These are phyloP conservation scores for Chaetoscypha palmicola DNA, from an alignment of 2,329 filamentous ascomycete genomes.

Conservation along the genomic window DNA sequence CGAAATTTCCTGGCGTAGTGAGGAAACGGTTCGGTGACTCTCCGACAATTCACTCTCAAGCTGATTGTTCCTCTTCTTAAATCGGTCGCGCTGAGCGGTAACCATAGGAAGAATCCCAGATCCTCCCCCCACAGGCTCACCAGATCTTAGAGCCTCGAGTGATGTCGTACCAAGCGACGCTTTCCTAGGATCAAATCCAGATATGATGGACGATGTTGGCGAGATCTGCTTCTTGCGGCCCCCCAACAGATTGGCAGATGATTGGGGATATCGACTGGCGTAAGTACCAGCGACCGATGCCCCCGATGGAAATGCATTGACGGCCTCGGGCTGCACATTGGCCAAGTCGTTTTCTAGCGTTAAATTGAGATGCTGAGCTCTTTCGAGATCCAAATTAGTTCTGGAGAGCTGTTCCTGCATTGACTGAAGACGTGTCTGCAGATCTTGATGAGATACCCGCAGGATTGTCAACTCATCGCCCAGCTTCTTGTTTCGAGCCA, in stretches of 20 bases:
- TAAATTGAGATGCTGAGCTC: slow-evolving; percentile 73
- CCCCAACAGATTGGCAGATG: slow-evolving; percentile 46
- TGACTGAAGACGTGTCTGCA: slow-evolving; percentile 71
- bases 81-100: slow-evolving; percentile 92
- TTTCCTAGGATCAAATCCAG: slow-evolving; percentile 74
- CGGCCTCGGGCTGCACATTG: slow-evolving; percentile 75
- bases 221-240: slow-evolving; percentile 64
- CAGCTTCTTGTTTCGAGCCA: slow-evolving; percentile 94
- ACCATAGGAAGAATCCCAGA: slow-evolving; percentile 96
- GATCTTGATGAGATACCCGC: slow-evolving; percentile 86
- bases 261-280: slow-evolving; percentile 68
- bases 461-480: slow-evolving; percentile 89
- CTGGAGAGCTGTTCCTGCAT: slow-evolving; percentile 78
- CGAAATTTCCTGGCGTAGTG: slow-evolving; percentile 82
- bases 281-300: slow-evolving; percentile 93
- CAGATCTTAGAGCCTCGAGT: slow-evolving; percentile 50
- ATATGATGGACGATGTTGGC: slow-evolving; percentile 96
- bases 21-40: slow-evolving; percentile 71
- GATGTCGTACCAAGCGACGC: slow-evolving; percentile 39
- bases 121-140: slow-evolving; percentile 64
- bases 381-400: slow-evolving; percentile 80
- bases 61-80: slow-evolving; percentile 91
- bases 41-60: slow-evolving; percentile 87
- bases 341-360: slow-evolving; percentile 90
- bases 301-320: slow-evolving; percentile 78